These are phyloP conservation scores for Luzula sylvatica DNA, from an alignment of 176 grass and related monocot species.

Conservation along the genomic window DNA sequence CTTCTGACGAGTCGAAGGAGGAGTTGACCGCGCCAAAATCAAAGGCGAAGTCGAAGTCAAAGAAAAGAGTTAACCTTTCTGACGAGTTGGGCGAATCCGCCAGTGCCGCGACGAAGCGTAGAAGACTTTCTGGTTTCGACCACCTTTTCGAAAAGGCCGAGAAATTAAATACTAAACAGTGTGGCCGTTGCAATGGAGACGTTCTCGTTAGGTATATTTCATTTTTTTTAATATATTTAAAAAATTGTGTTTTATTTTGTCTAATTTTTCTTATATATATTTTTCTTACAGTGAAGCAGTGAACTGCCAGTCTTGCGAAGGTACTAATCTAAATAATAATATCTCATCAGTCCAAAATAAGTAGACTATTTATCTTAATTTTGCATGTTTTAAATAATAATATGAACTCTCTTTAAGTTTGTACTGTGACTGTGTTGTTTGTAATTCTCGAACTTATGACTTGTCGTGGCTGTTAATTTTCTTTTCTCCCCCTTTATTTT, in stretches of 20 bases:
- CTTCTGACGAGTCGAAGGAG: neutral
- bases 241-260: slow-evolving; percentile 16
- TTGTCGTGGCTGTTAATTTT: no score
- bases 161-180: slow-evolving; percentile 36
- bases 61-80: slow-evolving; percentile 25
- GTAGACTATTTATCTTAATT: no score
- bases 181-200: slow-evolving; percentile 65
- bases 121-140: slow-evolving; percentile 34
- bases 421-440: no score
- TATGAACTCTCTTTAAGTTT: no score
- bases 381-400: no score
- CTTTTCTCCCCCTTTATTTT: no score
- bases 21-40: slow-evolving; percentile 5
- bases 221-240: neutral
- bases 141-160: slow-evolving; percentile 63
- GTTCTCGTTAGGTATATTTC: slow-evolving; percentile 54
- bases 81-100: slow-evolving; percentile 27
- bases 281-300: slow-evolving; percentile 73
- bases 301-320: slow-evolving; percentile 74
- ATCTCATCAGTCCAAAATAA: no score
- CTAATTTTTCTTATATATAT: neutral
- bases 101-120: slow-evolving; percentile 27
- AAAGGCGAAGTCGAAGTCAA: neutral
- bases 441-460: no score
- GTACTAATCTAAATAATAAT: slow-evolving; percentile 56